phyloP scores from a whole-genome alignment of 1,284 basidiomycete species.

The Gymnopus androsaceus region DNA sequence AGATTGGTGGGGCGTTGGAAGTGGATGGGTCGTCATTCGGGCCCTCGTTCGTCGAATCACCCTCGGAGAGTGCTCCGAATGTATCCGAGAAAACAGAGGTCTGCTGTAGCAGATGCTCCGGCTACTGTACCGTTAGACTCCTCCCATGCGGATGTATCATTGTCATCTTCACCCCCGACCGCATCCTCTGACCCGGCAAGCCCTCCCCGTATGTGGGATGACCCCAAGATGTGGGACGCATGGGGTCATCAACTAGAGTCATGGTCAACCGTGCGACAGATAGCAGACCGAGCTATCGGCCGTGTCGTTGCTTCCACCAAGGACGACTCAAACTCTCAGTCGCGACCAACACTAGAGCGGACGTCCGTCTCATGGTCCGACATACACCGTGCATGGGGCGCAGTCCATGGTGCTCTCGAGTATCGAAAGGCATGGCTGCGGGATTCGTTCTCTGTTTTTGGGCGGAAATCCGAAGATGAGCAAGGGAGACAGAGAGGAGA shows the following conservation, averaged over 20 bases:
- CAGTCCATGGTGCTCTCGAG: slow-evolving; percentile 50
- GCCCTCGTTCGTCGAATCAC: background rate
- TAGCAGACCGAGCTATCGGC: slow-evolving; percentile 75
- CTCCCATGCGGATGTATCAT: slow-evolving; percentile 10
- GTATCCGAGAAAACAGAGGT: slow-evolving; percentile 9
- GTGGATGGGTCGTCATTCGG: slow-evolving; percentile 30
- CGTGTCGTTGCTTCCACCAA: slow-evolving; percentile 49
- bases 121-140: too few species aligned
- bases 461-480: slow-evolving; percentile 41
- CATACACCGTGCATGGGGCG: slow-evolving; percentile 63
- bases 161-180: background rate
- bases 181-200: slow-evolving; percentile 14
- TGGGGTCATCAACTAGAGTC: slow-evolving; percentile 70
- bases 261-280: slow-evolving; percentile 68
- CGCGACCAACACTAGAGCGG: slow-evolving; percentile 49
- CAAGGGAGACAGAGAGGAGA: slow-evolving; percentile 31
- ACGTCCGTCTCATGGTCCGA: slow-evolving; percentile 66
- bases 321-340: slow-evolving; percentile 28
- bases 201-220: background rate
- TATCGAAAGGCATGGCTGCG: slow-evolving; percentile 64
- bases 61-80: background rate
- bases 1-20: slow-evolving; percentile 69
- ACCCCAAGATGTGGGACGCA: slow-evolving; percentile 63
- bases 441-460: slow-evolving; percentile 42
- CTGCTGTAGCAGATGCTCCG: too few species aligned